These are phyloP conservation scores for Trypanosoma avium DNA, from an alignment of 208 protist genomes.

Conservation along the genomic window DNA sequence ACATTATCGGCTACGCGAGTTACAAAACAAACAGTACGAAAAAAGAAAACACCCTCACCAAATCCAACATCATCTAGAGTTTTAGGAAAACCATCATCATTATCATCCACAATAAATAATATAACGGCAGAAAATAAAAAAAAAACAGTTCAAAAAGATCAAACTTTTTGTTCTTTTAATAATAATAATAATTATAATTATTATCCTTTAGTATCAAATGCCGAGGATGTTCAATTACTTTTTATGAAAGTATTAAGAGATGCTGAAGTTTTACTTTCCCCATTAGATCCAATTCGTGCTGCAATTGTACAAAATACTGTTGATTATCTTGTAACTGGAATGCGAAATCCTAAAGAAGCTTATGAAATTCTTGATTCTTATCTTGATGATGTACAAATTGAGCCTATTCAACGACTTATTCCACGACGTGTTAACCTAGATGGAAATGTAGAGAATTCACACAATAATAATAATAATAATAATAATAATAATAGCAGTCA, in stretches of 20 bases:
- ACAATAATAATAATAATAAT: conserved; percentile 6
- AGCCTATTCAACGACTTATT: conserved; percentile 48
- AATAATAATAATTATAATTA: conserved; percentile 59
- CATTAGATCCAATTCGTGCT: conserved; percentile 85
- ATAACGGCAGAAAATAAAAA: conserved; percentile 21
- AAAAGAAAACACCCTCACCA: conserved; percentile 20
- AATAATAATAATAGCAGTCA: neutral
- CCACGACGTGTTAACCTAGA: conserved; percentile 11
- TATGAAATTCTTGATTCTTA: conserved; percentile 54
- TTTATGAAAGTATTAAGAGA: conserved; percentile 65
- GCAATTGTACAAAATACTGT: conserved; percentile 76
- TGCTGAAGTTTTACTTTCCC: conserved; percentile 63
- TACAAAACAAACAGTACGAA: conserved; percentile 1
- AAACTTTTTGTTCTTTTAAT: no score
- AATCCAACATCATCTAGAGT: neutral
- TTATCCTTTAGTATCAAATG: conserved; percentile 58
- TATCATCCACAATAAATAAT: no score
- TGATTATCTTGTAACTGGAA: conserved; percentile 42
- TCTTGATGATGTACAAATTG: conserved; percentile 65
- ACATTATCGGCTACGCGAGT: neutral
- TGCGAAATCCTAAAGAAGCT: conserved; percentile 23
- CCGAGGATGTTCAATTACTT: conserved; percentile 58
- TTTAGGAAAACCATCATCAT: neutral
- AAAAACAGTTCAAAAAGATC: no score
- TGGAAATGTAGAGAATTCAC: conserved; percentile 13